These are phyloP conservation scores for Phytophthora foliorum DNA, from an alignment of 352 stramenopile species.

Conservation along the genomic window DNA sequence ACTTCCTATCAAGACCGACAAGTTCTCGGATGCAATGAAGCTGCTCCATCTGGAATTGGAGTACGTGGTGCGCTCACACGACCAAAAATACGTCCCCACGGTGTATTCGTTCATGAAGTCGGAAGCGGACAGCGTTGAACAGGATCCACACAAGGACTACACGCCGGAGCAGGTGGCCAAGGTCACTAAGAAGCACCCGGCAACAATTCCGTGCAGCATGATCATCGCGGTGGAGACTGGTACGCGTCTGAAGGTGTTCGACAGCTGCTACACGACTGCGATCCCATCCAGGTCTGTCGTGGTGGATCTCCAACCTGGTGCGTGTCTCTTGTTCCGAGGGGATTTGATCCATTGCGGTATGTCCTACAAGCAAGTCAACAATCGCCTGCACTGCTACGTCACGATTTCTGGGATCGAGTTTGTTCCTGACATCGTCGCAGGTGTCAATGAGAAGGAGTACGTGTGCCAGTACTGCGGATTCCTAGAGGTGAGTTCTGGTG, in stretches of 20 bases:
- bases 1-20: not conserved
- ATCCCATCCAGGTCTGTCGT: not conserved
- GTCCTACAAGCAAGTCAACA: not conserved
- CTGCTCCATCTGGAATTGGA: not conserved
- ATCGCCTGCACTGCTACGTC: constrained; percentile 5
- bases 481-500: not conserved
- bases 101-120: not conserved
- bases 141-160: not conserved
- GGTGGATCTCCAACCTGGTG: not conserved
- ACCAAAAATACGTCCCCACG: not conserved
- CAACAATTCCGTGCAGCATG: too few species aligned
- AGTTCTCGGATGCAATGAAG: not conserved
- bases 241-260: not conserved
- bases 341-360: not conserved
- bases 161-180: too few species aligned
- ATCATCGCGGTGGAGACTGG: too few species aligned
- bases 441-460: constrained; percentile 1
- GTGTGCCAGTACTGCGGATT: constrained; percentile 1
- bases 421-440: constrained; percentile 5
- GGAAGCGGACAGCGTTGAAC: not conserved
- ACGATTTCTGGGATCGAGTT: not conserved
- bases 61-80: not conserved
- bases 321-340: not conserved
- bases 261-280: not conserved
- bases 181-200: too few species aligned